A percentile compares a stretch with the other conserved stretches of the same genome.
Conservation (phyloP, 2,329 filamentous ascomycete genomes). For the Fusarium coicis region DNA sequence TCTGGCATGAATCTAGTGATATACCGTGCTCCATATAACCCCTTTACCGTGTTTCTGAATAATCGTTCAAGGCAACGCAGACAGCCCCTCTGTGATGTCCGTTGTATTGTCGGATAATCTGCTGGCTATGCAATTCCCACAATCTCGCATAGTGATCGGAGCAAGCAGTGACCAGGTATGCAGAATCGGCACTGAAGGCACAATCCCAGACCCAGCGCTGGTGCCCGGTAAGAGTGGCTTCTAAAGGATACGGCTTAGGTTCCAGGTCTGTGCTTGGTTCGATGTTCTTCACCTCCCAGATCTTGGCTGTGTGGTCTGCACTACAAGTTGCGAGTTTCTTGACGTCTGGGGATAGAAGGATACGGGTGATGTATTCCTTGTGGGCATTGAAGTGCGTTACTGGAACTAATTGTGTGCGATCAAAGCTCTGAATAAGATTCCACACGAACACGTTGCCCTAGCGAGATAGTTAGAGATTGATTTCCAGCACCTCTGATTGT, state of each 20-base stretch:
- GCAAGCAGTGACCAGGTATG: conserved; percentile 92
- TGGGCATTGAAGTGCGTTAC: conserved; percentile 91
- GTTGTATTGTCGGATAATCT: conserved; percentile 94
- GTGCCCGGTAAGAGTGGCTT: conserved; percentile 88
- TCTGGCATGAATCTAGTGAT: conserved; percentile 21
- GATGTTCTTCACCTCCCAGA: conserved; percentile 89
- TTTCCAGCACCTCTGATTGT: too few species aligned
- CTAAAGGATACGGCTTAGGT: conserved; percentile 76
- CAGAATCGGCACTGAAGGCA: conserved; percentile 91
- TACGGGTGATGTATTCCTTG: conserved; percentile 90
- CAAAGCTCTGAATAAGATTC: conserved; percentile 86
- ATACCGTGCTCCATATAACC: conserved; percentile 8
- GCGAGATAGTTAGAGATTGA: conserved; percentile 2
- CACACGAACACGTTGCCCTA: conserved; percentile 98
- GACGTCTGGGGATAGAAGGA: conserved; percentile 91
- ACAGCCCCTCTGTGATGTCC: conserved; percentile 92
- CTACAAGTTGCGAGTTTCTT: conserved; percentile 95
- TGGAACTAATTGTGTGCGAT: conserved; percentile 85
- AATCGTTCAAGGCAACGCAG: conserved; percentile 92
- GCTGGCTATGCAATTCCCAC: conserved; percentile 88
- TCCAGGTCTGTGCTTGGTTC: conserved; percentile 58
- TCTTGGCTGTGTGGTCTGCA: conserved; percentile 92
- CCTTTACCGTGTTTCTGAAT: conserved; percentile 66
- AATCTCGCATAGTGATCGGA: conserved; percentile 92
- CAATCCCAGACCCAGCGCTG: conserved; percentile 99